phyloP scores from a whole-genome alignment of 306 rosid species.

The Albizia julibrissin region DNA sequence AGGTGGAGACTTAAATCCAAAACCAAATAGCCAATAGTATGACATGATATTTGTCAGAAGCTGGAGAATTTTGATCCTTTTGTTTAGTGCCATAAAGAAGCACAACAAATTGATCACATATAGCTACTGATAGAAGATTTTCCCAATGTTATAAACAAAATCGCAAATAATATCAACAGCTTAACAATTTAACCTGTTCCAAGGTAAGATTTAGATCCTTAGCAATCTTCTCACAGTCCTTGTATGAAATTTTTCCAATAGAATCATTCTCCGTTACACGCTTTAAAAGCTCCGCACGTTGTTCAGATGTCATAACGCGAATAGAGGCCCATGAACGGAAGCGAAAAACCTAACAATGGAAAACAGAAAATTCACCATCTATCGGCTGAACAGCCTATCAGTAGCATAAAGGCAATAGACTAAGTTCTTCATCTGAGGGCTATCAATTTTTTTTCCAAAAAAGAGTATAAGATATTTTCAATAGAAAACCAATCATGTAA shows the following conservation, averaged over 20 bases:
- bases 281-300: constrained; percentile 74
- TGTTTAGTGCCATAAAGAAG: not conserved
- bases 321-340: constrained; percentile 82
- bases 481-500: not conserved
- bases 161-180: constrained; percentile 29
- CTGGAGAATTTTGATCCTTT: no score
- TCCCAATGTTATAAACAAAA: constrained; percentile 30
- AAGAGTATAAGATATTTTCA: not conserved
- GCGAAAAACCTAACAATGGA: constrained; percentile 62
- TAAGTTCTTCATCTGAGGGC: not conserved
- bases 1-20: not conserved
- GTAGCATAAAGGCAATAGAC: constrained; percentile 1
- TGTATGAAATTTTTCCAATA: constrained; percentile 61
- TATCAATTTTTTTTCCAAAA: not conserved
- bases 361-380: not conserved
- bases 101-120: not conserved
- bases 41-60: not conserved
- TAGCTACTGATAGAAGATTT: constrained; percentile 15
- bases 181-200: constrained; percentile 68
- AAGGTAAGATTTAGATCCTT: constrained; percentile 77
- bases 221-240: constrained; percentile 78
- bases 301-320: constrained; percentile 83
- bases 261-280: constrained; percentile 53
- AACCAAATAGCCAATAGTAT: not conserved
- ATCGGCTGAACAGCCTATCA: not conserved